Percentiles rank a stretch among this genome's conserved stretches.
Evolutionary conservation across 148 eudicot genomes (phyloP).

Genomic region (Nepenthes mirabilis): DNA sequence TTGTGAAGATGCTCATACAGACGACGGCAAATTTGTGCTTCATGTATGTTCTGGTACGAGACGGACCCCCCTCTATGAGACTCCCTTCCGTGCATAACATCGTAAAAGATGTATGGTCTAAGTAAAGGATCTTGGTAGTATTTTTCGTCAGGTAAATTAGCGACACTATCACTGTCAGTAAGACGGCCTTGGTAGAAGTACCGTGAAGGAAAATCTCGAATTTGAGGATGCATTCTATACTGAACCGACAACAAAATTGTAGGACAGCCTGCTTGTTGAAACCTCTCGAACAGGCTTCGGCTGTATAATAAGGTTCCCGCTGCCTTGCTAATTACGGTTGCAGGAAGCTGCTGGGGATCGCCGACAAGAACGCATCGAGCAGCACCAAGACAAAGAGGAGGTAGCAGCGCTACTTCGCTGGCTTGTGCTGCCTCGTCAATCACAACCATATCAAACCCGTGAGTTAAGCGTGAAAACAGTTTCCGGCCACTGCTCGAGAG

Average conservation of each 20-base stretch:
- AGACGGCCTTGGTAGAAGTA: slow-evolving; percentile 94
- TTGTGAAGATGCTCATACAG: slow-evolving; percentile 92
- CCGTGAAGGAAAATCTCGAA: slow-evolving; percentile 91
- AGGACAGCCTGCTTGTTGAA: slow-evolving; percentile 98
- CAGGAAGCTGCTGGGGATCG: slow-evolving; percentile 99
- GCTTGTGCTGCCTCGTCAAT: slow-evolving; percentile 99
- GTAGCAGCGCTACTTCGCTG: slow-evolving; percentile 88
- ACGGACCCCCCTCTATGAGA: slow-evolving; percentile 94
- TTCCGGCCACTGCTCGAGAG: slow-evolving; percentile 96
- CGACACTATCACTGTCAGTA: slow-evolving; percentile 85
- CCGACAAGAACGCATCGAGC: slow-evolving; percentile 99
- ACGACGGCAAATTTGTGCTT: slow-evolving; percentile 90
- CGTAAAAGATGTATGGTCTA: slow-evolving; percentile 74
- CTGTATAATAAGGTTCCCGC: slow-evolving; percentile 93
- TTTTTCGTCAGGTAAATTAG: slow-evolving; percentile 59
- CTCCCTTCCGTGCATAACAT: slow-evolving; percentile 86
- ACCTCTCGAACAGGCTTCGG: slow-evolving; percentile 97
- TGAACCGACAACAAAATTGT: slow-evolving; percentile 92
- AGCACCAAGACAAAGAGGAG: slow-evolving; percentile 96
- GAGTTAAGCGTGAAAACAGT: slow-evolving; percentile 89
- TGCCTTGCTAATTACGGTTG: slow-evolving; percentile 97
- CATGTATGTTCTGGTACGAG: slow-evolving; percentile 79
- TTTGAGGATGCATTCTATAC: slow-evolving; percentile 97
- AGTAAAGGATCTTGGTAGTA: slow-evolving; percentile 76
- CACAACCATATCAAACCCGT: slow-evolving; percentile 99